These are phyloP conservation scores for Diplodia mutila DNA, from an alignment of 2,329 filamentous ascomycete genomes.

Conservation along the genomic window DNA sequence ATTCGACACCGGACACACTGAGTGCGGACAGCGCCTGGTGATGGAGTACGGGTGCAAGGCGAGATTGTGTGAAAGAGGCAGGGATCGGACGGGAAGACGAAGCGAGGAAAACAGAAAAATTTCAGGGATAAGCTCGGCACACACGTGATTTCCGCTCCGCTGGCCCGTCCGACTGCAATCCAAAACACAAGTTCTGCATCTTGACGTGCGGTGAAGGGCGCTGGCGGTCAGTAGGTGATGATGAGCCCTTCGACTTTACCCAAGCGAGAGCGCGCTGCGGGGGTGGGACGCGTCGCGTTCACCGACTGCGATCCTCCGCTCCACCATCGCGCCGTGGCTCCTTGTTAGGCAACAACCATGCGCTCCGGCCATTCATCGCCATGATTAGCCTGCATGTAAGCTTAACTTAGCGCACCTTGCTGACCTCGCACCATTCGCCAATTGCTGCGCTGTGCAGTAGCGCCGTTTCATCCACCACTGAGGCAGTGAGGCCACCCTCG, in stretches of 20 bases:
- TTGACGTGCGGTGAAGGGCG: background rate
- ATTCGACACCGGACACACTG: too few relatives aligned
- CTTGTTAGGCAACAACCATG: background rate
- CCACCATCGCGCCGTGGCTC: background rate
- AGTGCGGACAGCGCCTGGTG: background rate
- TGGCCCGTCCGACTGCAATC: background rate
- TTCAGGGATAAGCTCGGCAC: background rate
- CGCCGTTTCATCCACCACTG: conserved; percentile 9
- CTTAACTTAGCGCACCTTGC: background rate
- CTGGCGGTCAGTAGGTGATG: background rate
- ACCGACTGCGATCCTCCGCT: background rate
- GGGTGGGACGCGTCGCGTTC: background rate
- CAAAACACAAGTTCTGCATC: background rate
- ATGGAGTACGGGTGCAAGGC: background rate
- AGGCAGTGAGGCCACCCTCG: background rate
- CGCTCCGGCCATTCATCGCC: background rate
- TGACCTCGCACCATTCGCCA: background rate
- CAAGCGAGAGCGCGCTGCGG: background rate
- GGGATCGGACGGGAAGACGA: background rate
- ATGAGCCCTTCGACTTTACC: conserved; percentile 6
- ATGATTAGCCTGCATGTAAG: background rate
- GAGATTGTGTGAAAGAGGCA: background rate
- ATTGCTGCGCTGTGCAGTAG: background rate
- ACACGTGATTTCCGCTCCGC: conserved; percentile 1
- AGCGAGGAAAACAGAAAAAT: background rate